Evolutionary conservation across 2,329 filamentous ascomycete genomes (phyloP).

Genomic region (Cryphonectria japonica): DNA sequence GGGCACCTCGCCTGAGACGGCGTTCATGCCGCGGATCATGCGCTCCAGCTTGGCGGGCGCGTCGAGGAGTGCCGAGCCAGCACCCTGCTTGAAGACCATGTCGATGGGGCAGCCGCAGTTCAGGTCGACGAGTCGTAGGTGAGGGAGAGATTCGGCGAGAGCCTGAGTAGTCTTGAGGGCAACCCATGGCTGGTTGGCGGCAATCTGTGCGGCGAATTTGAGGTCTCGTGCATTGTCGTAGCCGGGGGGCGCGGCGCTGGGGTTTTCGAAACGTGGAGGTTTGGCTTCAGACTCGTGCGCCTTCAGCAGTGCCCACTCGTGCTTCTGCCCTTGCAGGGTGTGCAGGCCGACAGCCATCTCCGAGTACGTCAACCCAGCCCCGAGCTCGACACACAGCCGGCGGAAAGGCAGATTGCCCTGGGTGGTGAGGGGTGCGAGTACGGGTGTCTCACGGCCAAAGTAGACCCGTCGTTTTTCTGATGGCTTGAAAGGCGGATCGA

Average conservation of each 20-base stretch:
- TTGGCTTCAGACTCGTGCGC: constrained; percentile 81
- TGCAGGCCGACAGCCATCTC: constrained; percentile 97
- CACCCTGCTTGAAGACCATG: constrained; percentile 84
- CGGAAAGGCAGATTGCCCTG: constrained; percentile 96
- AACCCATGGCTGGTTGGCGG: constrained; percentile 88
- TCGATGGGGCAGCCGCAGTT: constrained; percentile 99
- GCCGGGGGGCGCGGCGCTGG: constrained; percentile 53
- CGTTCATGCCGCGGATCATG: constrained; percentile 95
- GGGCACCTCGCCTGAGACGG: constrained; percentile 85
- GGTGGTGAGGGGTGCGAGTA: constrained; percentile 92
- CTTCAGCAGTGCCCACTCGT: constrained; percentile 94
- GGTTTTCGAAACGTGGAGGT: constrained; percentile 69
- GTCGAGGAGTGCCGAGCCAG: constrained; percentile 91
- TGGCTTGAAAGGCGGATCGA: constrained; percentile 84
- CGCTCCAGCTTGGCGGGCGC: constrained; percentile 85
- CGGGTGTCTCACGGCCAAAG: constrained; percentile 90
- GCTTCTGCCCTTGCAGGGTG: constrained; percentile 84
- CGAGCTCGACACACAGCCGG: constrained; percentile 84
- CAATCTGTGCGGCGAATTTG: constrained; percentile 90
- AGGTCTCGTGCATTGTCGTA: constrained; percentile 85
- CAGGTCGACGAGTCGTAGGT: constrained; percentile 87
- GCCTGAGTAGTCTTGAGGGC: constrained; percentile 87
- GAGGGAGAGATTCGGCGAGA: constrained; percentile 74
- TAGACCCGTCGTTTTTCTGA: constrained; percentile 95
- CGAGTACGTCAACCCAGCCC: constrained; percentile 92